Conservation (phyloP, 352 stramenopile genomes). For the Phytophthora cryptogea region DNA sequence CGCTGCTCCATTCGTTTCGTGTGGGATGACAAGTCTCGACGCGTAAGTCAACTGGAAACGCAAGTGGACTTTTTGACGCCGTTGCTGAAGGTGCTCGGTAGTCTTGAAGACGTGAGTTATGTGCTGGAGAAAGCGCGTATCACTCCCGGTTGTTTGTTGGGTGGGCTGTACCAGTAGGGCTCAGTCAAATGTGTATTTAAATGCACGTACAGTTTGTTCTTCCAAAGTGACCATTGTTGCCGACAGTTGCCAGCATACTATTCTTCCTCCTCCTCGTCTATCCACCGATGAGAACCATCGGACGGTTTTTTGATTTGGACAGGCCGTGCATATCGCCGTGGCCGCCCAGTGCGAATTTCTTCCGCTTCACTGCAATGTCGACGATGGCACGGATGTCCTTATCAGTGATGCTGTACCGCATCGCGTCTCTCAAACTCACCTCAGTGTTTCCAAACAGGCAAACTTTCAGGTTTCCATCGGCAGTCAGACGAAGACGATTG, state of each 20-base stretch:
- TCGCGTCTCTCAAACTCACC: constrained; percentile 92
- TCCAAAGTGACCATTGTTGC: too few relatives aligned
- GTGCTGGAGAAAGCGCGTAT: constrained; percentile 23
- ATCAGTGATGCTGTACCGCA: constrained; percentile 81
- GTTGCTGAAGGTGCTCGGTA: constrained; percentile 20
- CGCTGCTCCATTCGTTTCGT: constrained; percentile 12
- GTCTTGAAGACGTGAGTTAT: constrained; percentile 11
- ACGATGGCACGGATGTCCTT: constrained; percentile 90
- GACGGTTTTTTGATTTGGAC: constrained; percentile 93
- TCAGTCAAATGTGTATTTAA: background rate
- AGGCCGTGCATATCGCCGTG: constrained; percentile 94
- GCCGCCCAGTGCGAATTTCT: constrained; percentile 94
- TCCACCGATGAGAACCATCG: constrained; percentile 98
- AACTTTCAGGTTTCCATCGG: constrained; percentile 95
- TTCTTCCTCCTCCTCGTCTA: constrained; percentile 41
- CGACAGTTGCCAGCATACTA: background rate
- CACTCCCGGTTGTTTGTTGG: background rate
- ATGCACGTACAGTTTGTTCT: background rate
- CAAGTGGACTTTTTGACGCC: constrained; percentile 16
- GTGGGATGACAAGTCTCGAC: constrained; percentile 12
- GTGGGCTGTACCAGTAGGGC: background rate
- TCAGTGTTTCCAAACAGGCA: constrained; percentile 97
- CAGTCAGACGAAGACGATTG: constrained; percentile 96
- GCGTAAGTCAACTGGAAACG: constrained; percentile 7
- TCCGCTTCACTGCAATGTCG: constrained; percentile 89